Conservation (phyloP, 2,329 filamentous ascomycete species). For the Fusarium setosum region DNA sequence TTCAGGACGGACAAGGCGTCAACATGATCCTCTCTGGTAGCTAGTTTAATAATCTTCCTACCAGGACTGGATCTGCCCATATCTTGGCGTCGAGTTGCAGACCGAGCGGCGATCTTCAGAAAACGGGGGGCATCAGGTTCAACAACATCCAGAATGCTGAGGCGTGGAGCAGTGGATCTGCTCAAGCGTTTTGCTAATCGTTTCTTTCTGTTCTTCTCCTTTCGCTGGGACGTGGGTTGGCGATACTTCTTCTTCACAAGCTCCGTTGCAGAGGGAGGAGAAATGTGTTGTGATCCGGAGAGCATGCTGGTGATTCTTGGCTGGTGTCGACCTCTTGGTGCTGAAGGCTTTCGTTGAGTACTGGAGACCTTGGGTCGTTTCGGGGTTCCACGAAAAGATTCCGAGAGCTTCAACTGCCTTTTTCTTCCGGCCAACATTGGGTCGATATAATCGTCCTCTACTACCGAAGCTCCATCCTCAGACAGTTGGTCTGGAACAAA, state of each 20-base stretch:
- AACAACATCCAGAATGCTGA: conserved; percentile 72
- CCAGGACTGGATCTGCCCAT: conserved; percentile 67
- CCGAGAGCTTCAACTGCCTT: conserved; percentile 48
- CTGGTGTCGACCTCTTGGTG: conserved; percentile 40
- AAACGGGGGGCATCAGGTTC: conserved; percentile 66
- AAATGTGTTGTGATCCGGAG: conserved; percentile 9
- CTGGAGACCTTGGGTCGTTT: conserved; percentile 41
- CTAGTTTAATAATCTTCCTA: conserved; percentile 69
- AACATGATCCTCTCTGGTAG: conserved; percentile 68
- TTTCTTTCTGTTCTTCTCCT: conserved; percentile 11
- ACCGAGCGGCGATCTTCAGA: conserved; percentile 70
- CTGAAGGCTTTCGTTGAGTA: conserved; percentile 34
- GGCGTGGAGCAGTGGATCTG: conserved; percentile 52
- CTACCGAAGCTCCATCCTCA: conserved; percentile 50
- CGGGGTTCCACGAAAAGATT: conserved; percentile 39
- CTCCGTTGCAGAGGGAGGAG: conserved; percentile 12
- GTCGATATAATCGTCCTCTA: conserved; percentile 66
- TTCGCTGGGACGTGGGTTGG: conserved; percentile 15
- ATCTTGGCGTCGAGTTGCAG: conserved; percentile 58
- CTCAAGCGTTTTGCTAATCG: background rate
- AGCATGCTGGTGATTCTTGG: conserved; percentile 48
- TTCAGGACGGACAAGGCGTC: conserved; percentile 65
- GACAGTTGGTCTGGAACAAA: conserved; percentile 19
- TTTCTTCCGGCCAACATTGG: conserved; percentile 60
- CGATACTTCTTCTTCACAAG: conserved; percentile 31